Base-by-base conservation (phyloP, 2,329 filamentous ascomycete genomes). In the Xylariales sp. region DNA sequence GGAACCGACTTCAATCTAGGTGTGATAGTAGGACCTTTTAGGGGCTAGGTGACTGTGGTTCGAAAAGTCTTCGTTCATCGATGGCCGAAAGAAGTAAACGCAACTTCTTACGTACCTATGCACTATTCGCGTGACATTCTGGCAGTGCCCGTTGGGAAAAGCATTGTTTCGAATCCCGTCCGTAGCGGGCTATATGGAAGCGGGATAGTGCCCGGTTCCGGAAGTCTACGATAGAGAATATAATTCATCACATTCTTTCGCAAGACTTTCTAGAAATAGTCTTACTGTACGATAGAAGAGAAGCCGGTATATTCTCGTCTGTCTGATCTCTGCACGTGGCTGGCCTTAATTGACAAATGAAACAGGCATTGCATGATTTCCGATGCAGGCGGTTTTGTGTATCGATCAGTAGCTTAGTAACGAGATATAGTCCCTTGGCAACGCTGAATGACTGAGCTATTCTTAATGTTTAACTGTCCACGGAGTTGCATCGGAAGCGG, bases 241-340 rank as follows among this genome's bases (percentile, higher is more conserved):
- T 34, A 62, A 48, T 14, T 8, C 50, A 28, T 41, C 45, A 41
- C 28, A n/a, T 23, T 16, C 5, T 23, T 52, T 48, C 53, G 10
- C 32, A 18, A 46, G 12, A 45, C 34, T 41, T 12, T 34, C 6
- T 34, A 14, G 43, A 39, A 63, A 28, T 8, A 53, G 18, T 64
- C 14, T 52, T 8, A 46, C 9, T 43, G 39, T 34, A 30, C 14
- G 16, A 53, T 18, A 56, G 49, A 49, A 60, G 12, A 18, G 10
- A 60, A 49, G 34, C 49, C 23, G 30, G 34, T 59, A n/a, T 60
- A 56, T 50, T 45, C 54, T 57, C 30, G 23, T 59, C 28, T 56
- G 55, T 57, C 50, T 63, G 54, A 68, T 59, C 30, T 56, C 49
- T 62, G 53, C 53, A 64, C 67, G 56, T 64, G 56, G 50, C 18